Evolutionary conservation across 1,284 basidiomycete species (phyloP), one percentile per base, ranked within the genome.

Genomic region (Cerrena zonata): DNA sequence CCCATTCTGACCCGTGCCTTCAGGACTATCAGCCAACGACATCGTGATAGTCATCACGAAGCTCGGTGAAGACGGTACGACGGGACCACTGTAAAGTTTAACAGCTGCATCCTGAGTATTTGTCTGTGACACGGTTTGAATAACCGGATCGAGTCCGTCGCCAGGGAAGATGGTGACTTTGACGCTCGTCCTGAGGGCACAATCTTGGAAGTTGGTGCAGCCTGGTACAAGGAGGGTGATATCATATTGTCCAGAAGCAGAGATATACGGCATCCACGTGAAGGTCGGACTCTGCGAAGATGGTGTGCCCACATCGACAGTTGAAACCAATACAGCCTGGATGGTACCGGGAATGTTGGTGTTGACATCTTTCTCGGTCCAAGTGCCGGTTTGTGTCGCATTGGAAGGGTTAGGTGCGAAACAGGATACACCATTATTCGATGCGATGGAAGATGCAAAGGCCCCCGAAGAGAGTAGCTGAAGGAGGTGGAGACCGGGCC

Each of bases 401-500:
- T 82, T 84, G 22, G 88, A 89, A 1, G 84, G 70, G 52, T 73
- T 77, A 3, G 86, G 83, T 1, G 86, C 81, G 60, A 86, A 89
- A 64, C 92, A 94, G 0, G 89, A 89, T 40, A 73, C 66, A 13
- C 68, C 70, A 64, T 94, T 93, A 49, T 82, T 69, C 18, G 61
- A 60, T 45, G 69, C 65, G 48, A 86, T 69, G 1, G 89, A 77
- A 2, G 89, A 91, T 2, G 84, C 90, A 61, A 89, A 93, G 4
- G 91, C 88, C 55, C 95, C 95, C 7, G 89, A 86, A 0, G 92
- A 94, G 11, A 99, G 81, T 5, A 98, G 74, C 65, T 98, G 91
- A 37, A 98, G 66, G 48, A 96, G 74, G 66, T 95, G 90, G 45
- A 99, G 71, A 50, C 93, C 96, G 2, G 91, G 80, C 4, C 84